These are phyloP conservation scores for Botrytis medusae DNA, from an alignment of 2,329 filamentous ascomycete genomes.

Conservation along the genomic window DNA sequence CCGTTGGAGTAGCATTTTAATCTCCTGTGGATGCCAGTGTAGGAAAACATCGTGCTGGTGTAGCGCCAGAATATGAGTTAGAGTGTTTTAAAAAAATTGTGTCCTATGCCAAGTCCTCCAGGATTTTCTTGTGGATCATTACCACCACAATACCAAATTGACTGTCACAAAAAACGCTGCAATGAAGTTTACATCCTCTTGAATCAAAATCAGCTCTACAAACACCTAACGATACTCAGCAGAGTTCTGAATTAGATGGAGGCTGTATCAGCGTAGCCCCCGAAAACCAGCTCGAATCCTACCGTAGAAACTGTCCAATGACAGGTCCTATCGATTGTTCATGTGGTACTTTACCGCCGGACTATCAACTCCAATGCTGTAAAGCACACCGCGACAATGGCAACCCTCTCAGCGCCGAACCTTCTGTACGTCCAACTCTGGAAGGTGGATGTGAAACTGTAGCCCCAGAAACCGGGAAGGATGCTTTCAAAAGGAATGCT, in stretches of 20 bases:
- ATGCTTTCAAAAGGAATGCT: background rate
- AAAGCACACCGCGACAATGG: background rate
- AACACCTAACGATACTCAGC: background rate
- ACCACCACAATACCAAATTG: background rate
- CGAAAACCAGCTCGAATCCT: background rate
- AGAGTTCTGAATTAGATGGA: background rate
- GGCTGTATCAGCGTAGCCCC: background rate
- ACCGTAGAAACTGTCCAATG: background rate
- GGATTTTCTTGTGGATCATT: slow-evolving; percentile 1
- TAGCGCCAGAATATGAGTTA: background rate
- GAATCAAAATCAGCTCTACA: background rate
- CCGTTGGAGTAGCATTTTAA: background rate
- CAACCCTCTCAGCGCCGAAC: too few relatives aligned
- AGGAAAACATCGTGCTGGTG: background rate
- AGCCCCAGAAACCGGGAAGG: background rate
- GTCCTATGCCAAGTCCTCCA: background rate
- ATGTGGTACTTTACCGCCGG: background rate
- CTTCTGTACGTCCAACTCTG: background rate
- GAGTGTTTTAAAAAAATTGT: background rate
- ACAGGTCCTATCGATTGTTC: background rate
- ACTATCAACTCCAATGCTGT: background rate
- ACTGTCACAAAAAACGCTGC: background rate
- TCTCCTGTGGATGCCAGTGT: background rate
- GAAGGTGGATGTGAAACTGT: background rate
- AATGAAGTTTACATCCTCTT: background rate